Evolutionary conservation across 148 eudicot species (phyloP).

Genomic region (Vaccinium macrocarpon): DNA sequence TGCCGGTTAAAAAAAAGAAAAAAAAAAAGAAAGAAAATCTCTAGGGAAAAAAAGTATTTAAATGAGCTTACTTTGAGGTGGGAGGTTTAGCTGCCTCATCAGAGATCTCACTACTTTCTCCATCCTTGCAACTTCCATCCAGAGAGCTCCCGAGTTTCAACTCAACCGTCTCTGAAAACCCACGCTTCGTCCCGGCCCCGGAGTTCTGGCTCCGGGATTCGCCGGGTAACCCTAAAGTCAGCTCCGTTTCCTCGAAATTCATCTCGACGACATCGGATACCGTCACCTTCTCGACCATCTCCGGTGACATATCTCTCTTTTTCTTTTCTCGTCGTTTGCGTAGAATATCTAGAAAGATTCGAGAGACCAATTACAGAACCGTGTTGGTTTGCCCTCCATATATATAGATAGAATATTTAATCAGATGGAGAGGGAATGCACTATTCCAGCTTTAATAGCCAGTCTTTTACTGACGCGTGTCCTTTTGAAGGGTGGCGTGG

Average conservation of each 20-base stretch:
- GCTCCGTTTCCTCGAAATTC: slow-evolving; percentile 32
- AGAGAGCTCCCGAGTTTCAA: slow-evolving; percentile 11
- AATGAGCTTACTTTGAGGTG: slow-evolving; percentile 8
- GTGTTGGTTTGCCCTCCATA: background rate
- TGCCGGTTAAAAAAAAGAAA: too few species aligned
- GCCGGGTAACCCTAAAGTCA: slow-evolving; percentile 31
- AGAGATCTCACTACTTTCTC: background rate
- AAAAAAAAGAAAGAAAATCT: too few species aligned
- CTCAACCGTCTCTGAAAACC: slow-evolving; percentile 20
- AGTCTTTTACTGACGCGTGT: slow-evolving; percentile 10
- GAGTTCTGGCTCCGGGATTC: slow-evolving; percentile 1
- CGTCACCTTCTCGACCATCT: slow-evolving; percentile 1
- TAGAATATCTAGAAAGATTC: background rate
- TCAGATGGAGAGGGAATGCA: background rate
- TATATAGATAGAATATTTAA: background rate
- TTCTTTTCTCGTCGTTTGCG: background rate
- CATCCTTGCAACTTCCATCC: background rate
- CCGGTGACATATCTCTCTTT: slow-evolving; percentile 10
- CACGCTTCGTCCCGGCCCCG: slow-evolving; percentile 17
- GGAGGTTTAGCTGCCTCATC: background rate
- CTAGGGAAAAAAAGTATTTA: too few species aligned
- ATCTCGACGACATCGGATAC: slow-evolving; percentile 12
- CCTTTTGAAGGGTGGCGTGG: background rate
- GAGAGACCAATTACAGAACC: background rate
- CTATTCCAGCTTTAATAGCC: background rate